Evolutionary conservation across 225 moss, liverwort and hornwort species (phyloP).

Genomic region (Antitrichia curtipendula): DNA sequence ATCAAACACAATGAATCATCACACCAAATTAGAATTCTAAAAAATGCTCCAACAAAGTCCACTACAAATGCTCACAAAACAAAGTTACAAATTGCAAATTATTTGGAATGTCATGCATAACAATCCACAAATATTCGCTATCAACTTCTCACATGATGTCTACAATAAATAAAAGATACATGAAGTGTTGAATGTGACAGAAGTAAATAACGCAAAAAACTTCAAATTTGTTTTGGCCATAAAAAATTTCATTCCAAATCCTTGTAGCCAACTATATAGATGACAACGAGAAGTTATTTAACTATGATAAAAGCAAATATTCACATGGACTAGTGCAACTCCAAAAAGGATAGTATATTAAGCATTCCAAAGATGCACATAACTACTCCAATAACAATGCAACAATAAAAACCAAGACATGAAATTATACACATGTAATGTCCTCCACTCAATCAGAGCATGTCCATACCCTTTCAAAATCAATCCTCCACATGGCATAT

Average conservation of each 20-base stretch:
- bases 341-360: not conserved
- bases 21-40: not conserved
- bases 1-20: rapidly evolving
- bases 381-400: rapidly evolving
- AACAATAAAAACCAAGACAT: not conserved
- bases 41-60: too few species aligned
- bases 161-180: not conserved
- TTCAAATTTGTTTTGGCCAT: not conserved
- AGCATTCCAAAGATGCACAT: not conserved
- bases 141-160: not conserved
- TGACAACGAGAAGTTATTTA: rapidly evolving
- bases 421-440: too few species aligned
- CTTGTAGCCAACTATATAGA: rapidly evolving
- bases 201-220: rapidly evolving
- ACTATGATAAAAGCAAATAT: not conserved
- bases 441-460: not conserved
- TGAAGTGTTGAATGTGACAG: too few species aligned
- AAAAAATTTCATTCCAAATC: not conserved
- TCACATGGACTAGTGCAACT: rapidly evolving
- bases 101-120: not conserved
- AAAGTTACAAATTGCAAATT: not conserved
- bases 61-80: not conserved
- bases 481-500: not conserved
- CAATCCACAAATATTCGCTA: rapidly evolving
- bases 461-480: not conserved